Evolutionary conservation across 148 eudicot species (phyloP).

Genomic region (Talinum fruticosum): DNA sequence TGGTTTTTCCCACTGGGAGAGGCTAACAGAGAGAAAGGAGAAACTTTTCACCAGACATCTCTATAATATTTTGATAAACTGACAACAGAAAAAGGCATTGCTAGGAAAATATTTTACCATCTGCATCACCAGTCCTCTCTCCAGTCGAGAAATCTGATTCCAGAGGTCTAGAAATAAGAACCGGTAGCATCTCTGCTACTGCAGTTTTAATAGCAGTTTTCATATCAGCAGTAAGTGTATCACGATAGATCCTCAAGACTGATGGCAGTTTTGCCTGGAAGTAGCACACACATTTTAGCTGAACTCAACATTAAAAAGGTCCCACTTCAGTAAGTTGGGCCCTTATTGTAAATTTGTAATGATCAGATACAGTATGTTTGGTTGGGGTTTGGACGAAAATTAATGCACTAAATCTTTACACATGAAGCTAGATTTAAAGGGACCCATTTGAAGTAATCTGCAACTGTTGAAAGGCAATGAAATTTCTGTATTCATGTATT

Average conservation of each 20-base stretch:
- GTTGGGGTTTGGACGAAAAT: neutral
- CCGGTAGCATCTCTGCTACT: conserved; percentile 78
- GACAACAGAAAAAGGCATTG: neutral
- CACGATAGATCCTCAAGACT: conserved; percentile 88
- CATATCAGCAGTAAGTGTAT: conserved; percentile 89
- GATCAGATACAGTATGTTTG: neutral
- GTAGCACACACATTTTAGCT: conserved; percentile 16
- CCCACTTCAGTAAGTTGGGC: neutral
- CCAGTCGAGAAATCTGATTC: conserved; percentile 67
- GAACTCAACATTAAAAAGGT: neutral
- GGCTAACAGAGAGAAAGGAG: neutral
- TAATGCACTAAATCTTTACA: neutral
- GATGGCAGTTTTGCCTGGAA: conserved; percentile 91
- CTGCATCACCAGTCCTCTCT: conserved; percentile 71
- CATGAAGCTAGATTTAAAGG: neutral
- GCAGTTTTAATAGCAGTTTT: conserved; percentile 80
- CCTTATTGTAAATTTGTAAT: neutral
- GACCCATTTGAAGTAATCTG: neutral
- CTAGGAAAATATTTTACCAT: conserved; percentile 45
- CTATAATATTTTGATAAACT: neutral
- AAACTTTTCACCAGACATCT: neutral
- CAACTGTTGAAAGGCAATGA: neutral
- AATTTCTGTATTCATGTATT: neutral
- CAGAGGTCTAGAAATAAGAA: conserved; percentile 51
- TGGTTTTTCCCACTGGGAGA: neutral